These are phyloP conservation scores for Polyporus tsugae DNA, from an alignment of 1,284 basidiomycete genomes.

Conservation along the genomic window DNA sequence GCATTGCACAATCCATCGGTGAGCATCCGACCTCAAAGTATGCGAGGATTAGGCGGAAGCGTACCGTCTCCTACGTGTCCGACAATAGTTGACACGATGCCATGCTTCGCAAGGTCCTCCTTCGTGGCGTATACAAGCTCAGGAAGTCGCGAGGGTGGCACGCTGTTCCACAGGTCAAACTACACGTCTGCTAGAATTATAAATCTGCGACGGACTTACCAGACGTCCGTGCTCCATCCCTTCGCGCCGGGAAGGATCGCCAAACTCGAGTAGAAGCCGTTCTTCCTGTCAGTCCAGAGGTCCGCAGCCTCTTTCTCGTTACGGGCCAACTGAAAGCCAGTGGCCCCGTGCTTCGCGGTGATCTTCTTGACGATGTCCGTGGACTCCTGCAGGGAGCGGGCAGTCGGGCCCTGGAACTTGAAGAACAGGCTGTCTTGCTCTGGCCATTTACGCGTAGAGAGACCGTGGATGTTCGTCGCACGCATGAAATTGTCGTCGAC, in stretches of 20 bases:
- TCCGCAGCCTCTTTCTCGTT: slow-evolving; percentile 75
- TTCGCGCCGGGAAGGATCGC: slow-evolving; percentile 69
- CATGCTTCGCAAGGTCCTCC: slow-evolving; percentile 10
- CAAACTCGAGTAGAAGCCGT: slow-evolving; percentile 77
- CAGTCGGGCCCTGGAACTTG: slow-evolving; percentile 84
- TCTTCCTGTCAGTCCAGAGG: slow-evolving; percentile 90
- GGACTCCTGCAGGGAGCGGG: slow-evolving; percentile 68
- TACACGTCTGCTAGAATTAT: slow-evolving; percentile 15
- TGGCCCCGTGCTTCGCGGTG: slow-evolving; percentile 70
- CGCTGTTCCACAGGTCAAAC: not conserved
- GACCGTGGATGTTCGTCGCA: slow-evolving; percentile 72
- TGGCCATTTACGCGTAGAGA: slow-evolving; percentile 66
- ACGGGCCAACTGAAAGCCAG: slow-evolving; percentile 74
- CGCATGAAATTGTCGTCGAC: slow-evolving; percentile 77
- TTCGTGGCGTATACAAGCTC: slow-evolving; percentile 18
- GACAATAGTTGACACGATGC: slow-evolving; percentile 16
- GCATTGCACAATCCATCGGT: not conserved
- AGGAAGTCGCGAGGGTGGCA: slow-evolving; percentile 1
- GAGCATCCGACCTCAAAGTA: not conserved
- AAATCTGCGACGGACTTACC: slow-evolving; percentile 55
- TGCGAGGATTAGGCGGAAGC: not conserved
- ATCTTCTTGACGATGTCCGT: slow-evolving; percentile 66
- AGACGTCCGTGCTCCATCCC: slow-evolving; percentile 88
- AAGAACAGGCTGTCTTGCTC: slow-evolving; percentile 84
- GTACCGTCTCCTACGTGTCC: slow-evolving; percentile 22